Conservation (phyloP, 164 flowering plant genomes). For the Vitis amurensis region DNA sequence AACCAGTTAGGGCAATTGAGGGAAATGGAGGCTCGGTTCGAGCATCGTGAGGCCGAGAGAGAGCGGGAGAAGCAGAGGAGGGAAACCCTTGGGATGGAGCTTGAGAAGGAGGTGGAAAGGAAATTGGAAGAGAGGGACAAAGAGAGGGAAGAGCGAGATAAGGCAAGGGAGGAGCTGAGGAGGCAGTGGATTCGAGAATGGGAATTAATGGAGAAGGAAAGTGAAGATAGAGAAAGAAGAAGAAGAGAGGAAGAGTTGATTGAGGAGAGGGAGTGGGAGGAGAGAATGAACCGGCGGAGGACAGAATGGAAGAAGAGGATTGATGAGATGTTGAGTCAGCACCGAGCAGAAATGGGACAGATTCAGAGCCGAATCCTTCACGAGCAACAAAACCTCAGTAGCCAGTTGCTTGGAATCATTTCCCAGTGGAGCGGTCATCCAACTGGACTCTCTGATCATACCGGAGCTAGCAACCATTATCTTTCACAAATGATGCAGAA, state of each 20-base stretch:
- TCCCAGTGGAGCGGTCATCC: constrained; percentile 88
- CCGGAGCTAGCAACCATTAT: constrained; percentile 65
- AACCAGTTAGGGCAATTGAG: constrained; percentile 60
- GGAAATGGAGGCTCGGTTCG: constrained; percentile 65
- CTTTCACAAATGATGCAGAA: constrained; percentile 90
- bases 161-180: constrained; percentile 47
- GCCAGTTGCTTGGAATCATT: constrained; percentile 73
- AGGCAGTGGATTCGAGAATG: constrained; percentile 53
- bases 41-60: constrained; percentile 58
- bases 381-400: constrained; percentile 74
- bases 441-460: constrained; percentile 64
- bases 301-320: constrained; percentile 81
- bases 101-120: constrained; percentile 41
- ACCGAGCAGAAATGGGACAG: constrained; percentile 75
- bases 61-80: constrained; percentile 60
- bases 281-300: constrained; percentile 65
- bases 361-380: constrained; percentile 74
- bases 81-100: constrained; percentile 38
- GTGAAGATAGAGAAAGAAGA: constrained; percentile 55
- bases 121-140: constrained; percentile 54
- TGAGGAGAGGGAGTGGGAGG: constrained; percentile 79
- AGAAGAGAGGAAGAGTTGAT: constrained; percentile 63
- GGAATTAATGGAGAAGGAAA: constrained; percentile 68
- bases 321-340: constrained; percentile 69
- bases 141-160: constrained; percentile 50